These are phyloP conservation scores for Trypanosoma congolense DNA, from an alignment of 208 protist genomes.

Conservation along the genomic window DNA sequence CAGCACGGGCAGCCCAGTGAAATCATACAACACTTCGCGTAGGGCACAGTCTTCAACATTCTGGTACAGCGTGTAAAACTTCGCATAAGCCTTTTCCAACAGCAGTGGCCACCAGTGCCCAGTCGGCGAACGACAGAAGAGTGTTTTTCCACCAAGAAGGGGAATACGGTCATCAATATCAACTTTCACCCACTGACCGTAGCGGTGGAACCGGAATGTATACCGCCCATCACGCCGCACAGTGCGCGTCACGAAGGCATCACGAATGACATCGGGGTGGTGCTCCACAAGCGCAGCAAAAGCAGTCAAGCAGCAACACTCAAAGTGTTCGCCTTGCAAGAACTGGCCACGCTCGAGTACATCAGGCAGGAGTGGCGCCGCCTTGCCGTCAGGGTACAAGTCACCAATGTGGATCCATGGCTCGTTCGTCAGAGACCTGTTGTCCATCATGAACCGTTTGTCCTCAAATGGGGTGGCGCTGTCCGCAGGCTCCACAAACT, in stretches of 20 bases:
- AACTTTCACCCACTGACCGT: slow-evolving; percentile 55
- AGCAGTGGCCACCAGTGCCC: slow-evolving; percentile 68
- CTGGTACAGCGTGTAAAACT: slow-evolving; percentile 78
- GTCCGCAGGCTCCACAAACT: slow-evolving; percentile 51
- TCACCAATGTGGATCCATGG: slow-evolving; percentile 72
- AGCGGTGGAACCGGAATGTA: slow-evolving; percentile 76
- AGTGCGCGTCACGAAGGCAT: slow-evolving; percentile 76
- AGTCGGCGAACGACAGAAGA: slow-evolving; percentile 59
- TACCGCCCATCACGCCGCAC: slow-evolving; percentile 73
- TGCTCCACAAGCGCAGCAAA: slow-evolving; percentile 49
- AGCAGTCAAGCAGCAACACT: slow-evolving; percentile 74
- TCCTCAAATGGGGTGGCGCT: slow-evolving; percentile 60
- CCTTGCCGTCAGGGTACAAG: slow-evolving; percentile 57
- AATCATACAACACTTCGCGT: slow-evolving; percentile 61
- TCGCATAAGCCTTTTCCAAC: slow-evolving; percentile 75
- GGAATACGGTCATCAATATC: slow-evolving; percentile 63
- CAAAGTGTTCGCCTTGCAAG: slow-evolving; percentile 72
- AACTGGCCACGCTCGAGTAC: slow-evolving; percentile 62
- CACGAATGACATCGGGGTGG: slow-evolving; percentile 66
- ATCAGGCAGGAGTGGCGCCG: slow-evolving; percentile 52
- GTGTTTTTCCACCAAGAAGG: slow-evolving; percentile 31
- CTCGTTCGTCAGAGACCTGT: slow-evolving; percentile 42
- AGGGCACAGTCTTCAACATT: slow-evolving; percentile 50
- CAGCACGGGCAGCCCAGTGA: slow-evolving; percentile 43
- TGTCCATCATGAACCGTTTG: slow-evolving; percentile 58